phyloP scores from a whole-genome alignment of 225 moss, liverwort and hornwort genomes.

The Bryum argenteum region DNA sequence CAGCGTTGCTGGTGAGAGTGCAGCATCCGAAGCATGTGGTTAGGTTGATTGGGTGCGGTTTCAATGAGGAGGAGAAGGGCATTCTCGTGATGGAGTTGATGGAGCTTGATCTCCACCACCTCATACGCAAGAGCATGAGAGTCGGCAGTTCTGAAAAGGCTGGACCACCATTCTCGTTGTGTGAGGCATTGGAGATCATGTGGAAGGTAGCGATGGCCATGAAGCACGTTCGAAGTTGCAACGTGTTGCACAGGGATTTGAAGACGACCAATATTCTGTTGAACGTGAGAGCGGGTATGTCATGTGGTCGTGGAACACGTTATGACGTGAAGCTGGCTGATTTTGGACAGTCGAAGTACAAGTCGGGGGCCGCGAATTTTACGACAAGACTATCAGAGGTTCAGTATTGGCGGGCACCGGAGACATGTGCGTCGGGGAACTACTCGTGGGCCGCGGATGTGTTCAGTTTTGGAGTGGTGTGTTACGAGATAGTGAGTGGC shows the following conservation, averaged over 20 bases:
- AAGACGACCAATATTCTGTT: slow-evolving; percentile 31
- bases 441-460: slow-evolving; percentile 29
- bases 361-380: neutral
- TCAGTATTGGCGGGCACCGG: slow-evolving; percentile 26
- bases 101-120: slow-evolving; percentile 6
- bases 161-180: neutral
- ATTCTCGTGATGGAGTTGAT: slow-evolving; percentile 33
- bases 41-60: slow-evolving; percentile 12
- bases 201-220: slow-evolving; percentile 29
- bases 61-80: neutral
- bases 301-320: no score
- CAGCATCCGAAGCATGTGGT: slow-evolving; percentile 26
- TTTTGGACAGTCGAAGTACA: slow-evolving; percentile 25
- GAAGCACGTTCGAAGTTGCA: slow-evolving; percentile 18
- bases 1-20: slow-evolving; percentile 24
- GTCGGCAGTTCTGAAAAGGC: neutral
- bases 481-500: slow-evolving; percentile 32
- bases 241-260: slow-evolving; percentile 30
- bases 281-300: neutral
- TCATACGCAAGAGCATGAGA: neutral
- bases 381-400: slow-evolving; percentile 8
- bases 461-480: slow-evolving; percentile 25
- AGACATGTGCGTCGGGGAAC: slow-evolving; percentile 7
- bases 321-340: slow-evolving; percentile 40
- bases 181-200: slow-evolving; percentile 13